These are phyloP conservation scores for Dryas octopetala DNA, from an alignment of 306 rosid genomes.

Conservation along the genomic window DNA sequence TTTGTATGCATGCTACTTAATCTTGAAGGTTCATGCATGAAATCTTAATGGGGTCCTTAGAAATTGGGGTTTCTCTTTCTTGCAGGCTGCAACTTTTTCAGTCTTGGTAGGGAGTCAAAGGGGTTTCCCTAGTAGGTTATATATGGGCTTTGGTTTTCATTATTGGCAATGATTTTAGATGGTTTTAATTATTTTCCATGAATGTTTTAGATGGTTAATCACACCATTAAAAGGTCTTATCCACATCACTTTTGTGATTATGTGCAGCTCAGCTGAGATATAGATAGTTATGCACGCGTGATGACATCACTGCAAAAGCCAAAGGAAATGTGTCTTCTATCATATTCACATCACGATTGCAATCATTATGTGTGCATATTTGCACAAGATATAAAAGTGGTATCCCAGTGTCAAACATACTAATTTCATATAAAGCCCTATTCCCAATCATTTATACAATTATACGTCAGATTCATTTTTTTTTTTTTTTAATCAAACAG, in stretches of 20 bases:
- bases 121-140: background rate
- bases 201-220: background rate
- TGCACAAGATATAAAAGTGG: background rate
- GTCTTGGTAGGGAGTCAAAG: background rate
- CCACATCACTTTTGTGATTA: slow-evolving; percentile 2
- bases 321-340: slow-evolving; percentile 1
- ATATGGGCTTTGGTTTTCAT: background rate
- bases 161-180: slow-evolving; percentile 4
- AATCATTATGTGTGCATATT: background rate
- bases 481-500: no score
- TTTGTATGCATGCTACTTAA: background rate
- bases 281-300: slow-evolving; percentile 7
- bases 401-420: background rate
- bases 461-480: no score
- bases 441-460: no score
- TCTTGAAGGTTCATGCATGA: slow-evolving; percentile 35
- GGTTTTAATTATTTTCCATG: background rate
- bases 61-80: background rate
- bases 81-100: slow-evolving; percentile 1
- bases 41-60: slow-evolving; percentile 31
- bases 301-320: background rate
- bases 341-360: background rate
- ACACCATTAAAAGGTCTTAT: slow-evolving; percentile 3
- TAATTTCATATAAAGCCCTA: background rate
- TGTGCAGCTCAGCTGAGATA: background rate